phyloP scores from a whole-genome alignment of 257 asterid species.

The Plectranthus barbatus region DNA sequence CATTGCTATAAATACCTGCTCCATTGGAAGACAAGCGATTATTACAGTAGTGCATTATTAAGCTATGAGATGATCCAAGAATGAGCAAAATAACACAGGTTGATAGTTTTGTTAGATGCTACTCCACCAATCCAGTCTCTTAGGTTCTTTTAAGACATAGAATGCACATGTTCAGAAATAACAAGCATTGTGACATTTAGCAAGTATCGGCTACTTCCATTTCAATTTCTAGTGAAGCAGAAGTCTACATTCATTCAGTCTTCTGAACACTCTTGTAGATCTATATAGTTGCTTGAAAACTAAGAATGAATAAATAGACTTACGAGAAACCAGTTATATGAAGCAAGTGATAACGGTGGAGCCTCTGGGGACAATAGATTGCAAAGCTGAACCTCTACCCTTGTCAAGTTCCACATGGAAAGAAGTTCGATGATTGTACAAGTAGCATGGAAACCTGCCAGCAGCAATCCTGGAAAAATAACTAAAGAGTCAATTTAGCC shows the following conservation, averaged over 20 bases:
- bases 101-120: no score
- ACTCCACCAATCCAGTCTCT: no score
- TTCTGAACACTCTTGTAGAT: background rate
- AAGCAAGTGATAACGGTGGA: slow-evolving; percentile 74
- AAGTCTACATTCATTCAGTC: background rate
- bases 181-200: background rate
- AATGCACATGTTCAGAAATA: background rate
- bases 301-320: slow-evolving; percentile 26
- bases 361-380: slow-evolving; percentile 94
- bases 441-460: slow-evolving; percentile 45
- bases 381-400: slow-evolving; percentile 93
- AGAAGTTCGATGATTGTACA: slow-evolving; percentile 76
- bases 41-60: background rate
- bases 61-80: no score
- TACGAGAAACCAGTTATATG: slow-evolving; percentile 96
- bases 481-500: background rate
- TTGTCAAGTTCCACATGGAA: slow-evolving; percentile 98
- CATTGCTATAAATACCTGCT: slow-evolving; percentile 91
- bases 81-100: no score
- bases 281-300: background rate
- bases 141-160: background rate
- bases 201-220: background rate
- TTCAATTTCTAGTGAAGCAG: no score
- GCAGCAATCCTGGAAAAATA: slow-evolving; percentile 50
- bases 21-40: slow-evolving; percentile 21